Evolutionary conservation across 768 basidiomycete species (phyloP).

Genomic region (Trametes cingulata): DNA sequence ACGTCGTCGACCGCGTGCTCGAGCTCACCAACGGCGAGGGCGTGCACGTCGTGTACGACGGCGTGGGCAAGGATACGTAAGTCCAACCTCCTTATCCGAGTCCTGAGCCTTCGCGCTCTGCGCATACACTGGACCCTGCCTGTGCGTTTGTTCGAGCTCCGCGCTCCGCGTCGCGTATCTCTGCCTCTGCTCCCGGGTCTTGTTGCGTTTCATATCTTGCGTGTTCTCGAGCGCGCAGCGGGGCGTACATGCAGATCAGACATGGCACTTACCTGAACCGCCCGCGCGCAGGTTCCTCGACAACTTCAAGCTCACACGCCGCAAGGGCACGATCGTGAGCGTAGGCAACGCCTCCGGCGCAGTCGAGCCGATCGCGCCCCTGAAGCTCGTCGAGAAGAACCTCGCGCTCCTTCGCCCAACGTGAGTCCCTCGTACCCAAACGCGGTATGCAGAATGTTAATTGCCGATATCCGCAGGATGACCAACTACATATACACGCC

Average conservation of each 20-base stretch:
- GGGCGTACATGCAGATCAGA: not conserved
- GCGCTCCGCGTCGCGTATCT: not conserved
- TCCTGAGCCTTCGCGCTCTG: too few relatives aligned
- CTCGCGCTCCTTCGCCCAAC: conserved; percentile 70
- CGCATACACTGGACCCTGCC: not conserved
- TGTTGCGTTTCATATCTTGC: not conserved
- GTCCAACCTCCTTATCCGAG: conserved; percentile 28
- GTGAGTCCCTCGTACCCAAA: conserved; percentile 37
- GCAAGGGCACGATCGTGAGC: conserved; percentile 85
- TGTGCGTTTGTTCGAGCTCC: too few relatives aligned
- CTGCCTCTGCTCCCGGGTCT: not conserved
- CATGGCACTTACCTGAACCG: not conserved
- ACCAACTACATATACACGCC: conserved; percentile 68
- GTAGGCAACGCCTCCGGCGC: conserved; percentile 90
- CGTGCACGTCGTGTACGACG: conserved; percentile 88
- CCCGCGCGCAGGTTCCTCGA: conserved; percentile 60
- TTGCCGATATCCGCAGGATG: conserved; percentile 44
- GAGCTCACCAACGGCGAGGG: conserved; percentile 79
- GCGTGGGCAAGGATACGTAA: conserved; percentile 95
- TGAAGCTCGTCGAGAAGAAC: conserved; percentile 79
- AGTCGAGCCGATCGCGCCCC: conserved; percentile 69
- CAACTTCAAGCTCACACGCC: conserved; percentile 74
- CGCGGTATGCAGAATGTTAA: not conserved
- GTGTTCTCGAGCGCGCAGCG: not conserved
- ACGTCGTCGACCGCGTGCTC: conserved; percentile 71